These are phyloP conservation scores for Lyophyllum decastes DNA, from an alignment of 768 basidiomycete species.

Conservation along the genomic window DNA sequence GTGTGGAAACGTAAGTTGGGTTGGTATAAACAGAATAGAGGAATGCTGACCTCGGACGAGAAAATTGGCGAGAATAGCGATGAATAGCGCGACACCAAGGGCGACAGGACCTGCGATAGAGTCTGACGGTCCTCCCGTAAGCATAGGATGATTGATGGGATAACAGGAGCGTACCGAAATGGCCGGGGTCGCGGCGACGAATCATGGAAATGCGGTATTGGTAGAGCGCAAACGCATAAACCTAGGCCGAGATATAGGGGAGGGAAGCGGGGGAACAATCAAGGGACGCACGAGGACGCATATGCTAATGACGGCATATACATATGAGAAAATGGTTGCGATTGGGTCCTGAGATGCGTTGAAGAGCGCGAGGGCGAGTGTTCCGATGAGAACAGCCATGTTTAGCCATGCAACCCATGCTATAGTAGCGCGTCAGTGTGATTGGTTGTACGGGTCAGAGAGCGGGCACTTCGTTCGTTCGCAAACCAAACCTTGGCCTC, in stretches of 20 bases:
- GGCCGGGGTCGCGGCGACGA: conserved; percentile 81
- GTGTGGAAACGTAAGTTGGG: neutral
- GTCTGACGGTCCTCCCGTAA: conserved; percentile 48
- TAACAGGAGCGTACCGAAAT: conserved; percentile 66
- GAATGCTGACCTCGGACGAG: conserved; percentile 69
- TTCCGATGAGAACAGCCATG: conserved; percentile 79
- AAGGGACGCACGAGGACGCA: conserved; percentile 54
- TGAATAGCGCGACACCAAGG: conserved; percentile 81
- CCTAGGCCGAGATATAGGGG: conserved; percentile 34
- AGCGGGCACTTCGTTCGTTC: conserved; percentile 80
- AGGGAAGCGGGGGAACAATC: neutral
- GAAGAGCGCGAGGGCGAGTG: conserved; percentile 85
- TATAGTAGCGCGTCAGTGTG: conserved; percentile 24
- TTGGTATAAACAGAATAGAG: conserved; percentile 1
- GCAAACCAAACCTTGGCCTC: conserved; percentile 98
- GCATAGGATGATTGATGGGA: neutral
- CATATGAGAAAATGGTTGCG: conserved; percentile 76
- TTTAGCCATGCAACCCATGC: conserved; percentile 95
- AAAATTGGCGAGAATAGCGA: conserved; percentile 88
- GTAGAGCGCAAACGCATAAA: conserved; percentile 87
- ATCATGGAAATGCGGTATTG: conserved; percentile 92
- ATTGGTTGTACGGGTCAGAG: neutral
- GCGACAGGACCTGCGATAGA: conserved; percentile 80
- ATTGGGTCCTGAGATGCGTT: conserved; percentile 79
- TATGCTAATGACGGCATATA: conserved; percentile 80